These are phyloP conservation scores for Melanomma pulvis-pyrius DNA, from an alignment of 495 filamentous ascomycete genomes.

Conservation along the genomic window DNA sequence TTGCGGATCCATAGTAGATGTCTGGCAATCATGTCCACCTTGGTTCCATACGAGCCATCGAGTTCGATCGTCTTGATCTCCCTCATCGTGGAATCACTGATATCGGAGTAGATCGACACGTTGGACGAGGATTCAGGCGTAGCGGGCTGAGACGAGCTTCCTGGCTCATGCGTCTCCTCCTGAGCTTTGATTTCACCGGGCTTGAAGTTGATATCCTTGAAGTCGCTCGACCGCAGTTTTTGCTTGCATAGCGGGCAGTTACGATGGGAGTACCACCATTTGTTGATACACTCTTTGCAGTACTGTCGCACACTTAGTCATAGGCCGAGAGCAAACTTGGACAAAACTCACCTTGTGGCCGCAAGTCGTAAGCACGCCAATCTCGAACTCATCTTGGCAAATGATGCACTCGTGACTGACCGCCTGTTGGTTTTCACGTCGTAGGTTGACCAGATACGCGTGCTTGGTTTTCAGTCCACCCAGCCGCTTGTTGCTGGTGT, in stretches of 20 bases:
- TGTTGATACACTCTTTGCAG: constrained; percentile 78
- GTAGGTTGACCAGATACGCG: constrained; percentile 68
- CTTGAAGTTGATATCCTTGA: constrained; percentile 83
- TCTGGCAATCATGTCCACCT: constrained; percentile 76
- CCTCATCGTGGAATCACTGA: constrained; percentile 67
- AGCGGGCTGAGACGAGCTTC: constrained; percentile 10
- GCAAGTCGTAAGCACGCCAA: constrained; percentile 83
- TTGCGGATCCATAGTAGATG: constrained; percentile 84
- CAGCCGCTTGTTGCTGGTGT: constrained; percentile 56
- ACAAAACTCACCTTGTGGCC: constrained; percentile 58
- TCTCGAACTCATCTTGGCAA: constrained; percentile 70
- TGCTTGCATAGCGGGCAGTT: constrained; percentile 68
- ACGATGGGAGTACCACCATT: constrained; percentile 61
- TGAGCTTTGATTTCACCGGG: constrained; percentile 70
- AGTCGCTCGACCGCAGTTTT: constrained; percentile 59
- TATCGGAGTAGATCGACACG: constrained; percentile 72
- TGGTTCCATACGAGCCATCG: constrained; percentile 76
- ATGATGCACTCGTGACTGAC: constrained; percentile 72
- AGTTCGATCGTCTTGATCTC: constrained; percentile 85
- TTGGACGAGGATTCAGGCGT: constrained; percentile 31
- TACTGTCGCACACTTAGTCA: constrained; percentile 51
- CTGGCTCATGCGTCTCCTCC: constrained; percentile 57
- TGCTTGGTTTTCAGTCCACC: constrained; percentile 66
- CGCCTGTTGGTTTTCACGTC: constrained; percentile 56
- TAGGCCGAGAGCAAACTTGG: not conserved